These are phyloP conservation scores for Fomitopsis betulina DNA, from an alignment of 1,284 basidiomycete species.

Conservation along the genomic window DNA sequence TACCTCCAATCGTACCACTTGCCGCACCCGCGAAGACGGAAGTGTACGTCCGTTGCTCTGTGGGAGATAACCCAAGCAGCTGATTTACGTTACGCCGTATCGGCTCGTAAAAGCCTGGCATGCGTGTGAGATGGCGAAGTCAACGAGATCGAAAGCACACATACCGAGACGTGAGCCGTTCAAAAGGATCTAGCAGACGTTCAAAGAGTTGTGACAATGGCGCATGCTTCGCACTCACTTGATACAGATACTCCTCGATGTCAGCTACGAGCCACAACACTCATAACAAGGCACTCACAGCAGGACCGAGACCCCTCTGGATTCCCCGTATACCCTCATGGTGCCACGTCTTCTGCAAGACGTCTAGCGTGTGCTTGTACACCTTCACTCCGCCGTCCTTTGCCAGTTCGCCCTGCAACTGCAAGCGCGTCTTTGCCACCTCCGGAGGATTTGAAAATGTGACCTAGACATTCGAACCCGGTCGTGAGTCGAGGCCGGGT, in stretches of 20 bases:
- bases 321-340: conserved; percentile 90
- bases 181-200: conserved; percentile 67
- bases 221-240: conserved; percentile 43
- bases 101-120: conserved; percentile 90
- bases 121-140: neutral
- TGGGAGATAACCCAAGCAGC: conserved; percentile 57
- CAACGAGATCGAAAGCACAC: conserved; percentile 14
- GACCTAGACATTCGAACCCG: conserved; percentile 43
- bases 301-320: conserved; percentile 87
- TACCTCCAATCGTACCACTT: conserved; percentile 89
- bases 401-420: conserved; percentile 90
- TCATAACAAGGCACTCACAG: conserved; percentile 50
- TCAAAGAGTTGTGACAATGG: neutral
- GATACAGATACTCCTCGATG: conserved; percentile 75
- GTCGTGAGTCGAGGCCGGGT: neutral
- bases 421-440: conserved; percentile 91
- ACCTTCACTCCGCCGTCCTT: conserved; percentile 72
- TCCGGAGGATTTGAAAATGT: conserved; percentile 85
- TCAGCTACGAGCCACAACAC: conserved; percentile 2
- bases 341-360: conserved; percentile 83
- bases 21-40: conserved; percentile 83
- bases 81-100: conserved; percentile 74
- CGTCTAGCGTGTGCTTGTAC: conserved; percentile 88
- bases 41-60: conserved; percentile 67
- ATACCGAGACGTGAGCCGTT: conserved; percentile 92